Percentiles rank a stretch among this genome's conserved stretches.
Conservation (phyloP, 139 green algal genomes). For the Picochlorum sp. region DNA sequence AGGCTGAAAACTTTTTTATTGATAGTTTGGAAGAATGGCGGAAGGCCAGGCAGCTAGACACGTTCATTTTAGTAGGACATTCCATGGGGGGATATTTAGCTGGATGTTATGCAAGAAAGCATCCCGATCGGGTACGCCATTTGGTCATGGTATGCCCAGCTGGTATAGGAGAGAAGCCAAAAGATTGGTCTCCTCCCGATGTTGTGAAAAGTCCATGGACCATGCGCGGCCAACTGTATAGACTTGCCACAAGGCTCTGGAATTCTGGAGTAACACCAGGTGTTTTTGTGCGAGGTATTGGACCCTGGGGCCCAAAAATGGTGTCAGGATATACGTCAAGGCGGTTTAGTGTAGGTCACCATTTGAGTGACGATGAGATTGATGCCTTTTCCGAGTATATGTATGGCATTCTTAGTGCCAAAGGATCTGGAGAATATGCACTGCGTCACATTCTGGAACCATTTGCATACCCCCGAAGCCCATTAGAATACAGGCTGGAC, state of each 20-base stretch:
- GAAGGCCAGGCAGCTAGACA: slow-evolving; percentile 42
- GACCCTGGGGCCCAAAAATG: slow-evolving; percentile 55
- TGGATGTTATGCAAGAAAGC: slow-evolving; percentile 63
- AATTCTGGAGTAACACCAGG: slow-evolving; percentile 64
- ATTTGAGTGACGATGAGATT: slow-evolving; percentile 35
- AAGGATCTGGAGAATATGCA: slow-evolving; percentile 65
- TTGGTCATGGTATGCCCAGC: slow-evolving; percentile 81
- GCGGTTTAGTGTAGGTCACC: slow-evolving; percentile 41
- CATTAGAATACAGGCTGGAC: slow-evolving; percentile 54
- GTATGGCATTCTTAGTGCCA: slow-evolving; percentile 49
- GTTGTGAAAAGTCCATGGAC: slow-evolving; percentile 30
- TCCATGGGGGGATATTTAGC: slow-evolving; percentile 28
- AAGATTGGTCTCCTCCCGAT: slow-evolving; percentile 43
- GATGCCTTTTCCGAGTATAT: slow-evolving; percentile 35
- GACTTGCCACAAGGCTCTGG: slow-evolving; percentile 33
- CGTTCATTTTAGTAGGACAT: slow-evolving; percentile 72
- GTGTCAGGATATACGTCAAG: slow-evolving; percentile 36
- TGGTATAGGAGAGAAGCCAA: slow-evolving; percentile 52
- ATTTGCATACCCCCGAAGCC: slow-evolving; percentile 61
- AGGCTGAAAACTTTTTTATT: slow-evolving; percentile 77
- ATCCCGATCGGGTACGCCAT: slow-evolving; percentile 77
- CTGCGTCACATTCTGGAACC: slow-evolving; percentile 69
- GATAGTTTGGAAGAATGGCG: slow-evolving; percentile 59
- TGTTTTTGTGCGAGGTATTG: slow-evolving; percentile 52
- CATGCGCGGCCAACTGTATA: slow-evolving; percentile 33